Evolutionary conservation across 495 filamentous ascomycete genomes (phyloP).

Genomic region (Neurospora africana): DNA sequence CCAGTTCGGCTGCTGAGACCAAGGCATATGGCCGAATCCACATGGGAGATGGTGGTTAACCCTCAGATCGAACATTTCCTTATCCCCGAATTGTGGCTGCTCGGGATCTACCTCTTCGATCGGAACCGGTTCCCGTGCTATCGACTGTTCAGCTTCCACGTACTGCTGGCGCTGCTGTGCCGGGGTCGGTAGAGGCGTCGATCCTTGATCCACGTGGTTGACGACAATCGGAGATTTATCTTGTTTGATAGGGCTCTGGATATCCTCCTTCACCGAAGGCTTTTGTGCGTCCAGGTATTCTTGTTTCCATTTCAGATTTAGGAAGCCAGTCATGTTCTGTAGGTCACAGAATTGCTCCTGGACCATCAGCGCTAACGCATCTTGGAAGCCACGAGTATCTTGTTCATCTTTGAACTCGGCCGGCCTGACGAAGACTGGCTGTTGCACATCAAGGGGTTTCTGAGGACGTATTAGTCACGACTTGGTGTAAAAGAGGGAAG

Average conservation of each 20-base stretch:
- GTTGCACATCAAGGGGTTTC: neutral
- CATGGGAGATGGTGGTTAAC: neutral
- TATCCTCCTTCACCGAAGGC: too few relatives aligned
- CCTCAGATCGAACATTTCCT: neutral
- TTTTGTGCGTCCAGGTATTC: fast-evolving
- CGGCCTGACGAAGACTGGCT: neutral
- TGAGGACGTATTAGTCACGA: neutral
- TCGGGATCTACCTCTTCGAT: neutral
- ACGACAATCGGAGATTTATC: neutral
- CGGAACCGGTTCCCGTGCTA: neutral
- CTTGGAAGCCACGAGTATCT: neutral
- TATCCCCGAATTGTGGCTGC: neutral
- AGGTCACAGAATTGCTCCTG: neutral
- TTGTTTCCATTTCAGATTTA: neutral
- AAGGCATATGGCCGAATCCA: neutral
- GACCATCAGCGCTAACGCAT: neutral
- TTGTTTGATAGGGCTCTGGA: neutral
- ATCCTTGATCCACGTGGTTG: neutral
- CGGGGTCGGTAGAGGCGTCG: neutral
- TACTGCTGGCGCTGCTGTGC: neutral
- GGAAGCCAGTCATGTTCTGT: neutral
- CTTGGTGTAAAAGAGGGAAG: too few relatives aligned
- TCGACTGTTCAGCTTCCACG: neutral
- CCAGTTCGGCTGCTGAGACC: neutral
- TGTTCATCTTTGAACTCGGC: neutral